Evolutionary conservation across 345 rosid genomes (phyloP).

Genomic region (Euphorbia pulcherrima): DNA sequence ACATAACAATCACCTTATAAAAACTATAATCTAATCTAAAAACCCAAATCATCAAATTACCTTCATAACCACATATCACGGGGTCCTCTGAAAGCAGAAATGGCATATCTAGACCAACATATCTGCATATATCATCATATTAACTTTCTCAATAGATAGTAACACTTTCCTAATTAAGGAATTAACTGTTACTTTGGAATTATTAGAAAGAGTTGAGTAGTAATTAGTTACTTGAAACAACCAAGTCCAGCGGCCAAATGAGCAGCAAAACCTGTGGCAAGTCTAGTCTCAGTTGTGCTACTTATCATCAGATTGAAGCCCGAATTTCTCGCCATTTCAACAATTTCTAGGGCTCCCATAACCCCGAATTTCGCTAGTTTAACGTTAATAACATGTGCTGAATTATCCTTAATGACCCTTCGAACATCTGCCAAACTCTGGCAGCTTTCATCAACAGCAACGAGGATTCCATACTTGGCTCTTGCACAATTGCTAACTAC

Average conservation of each 20-base stretch:
- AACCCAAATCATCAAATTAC: too few species aligned
- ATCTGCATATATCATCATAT: constrained; percentile 40
- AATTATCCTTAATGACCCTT: constrained; percentile 52
- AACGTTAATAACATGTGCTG: constrained; percentile 69
- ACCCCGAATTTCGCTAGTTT: constrained; percentile 88
- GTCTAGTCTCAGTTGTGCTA: constrained; percentile 87
- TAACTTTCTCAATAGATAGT: neutral
- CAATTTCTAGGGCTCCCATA: constrained; percentile 65
- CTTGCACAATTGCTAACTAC: constrained; percentile 61
- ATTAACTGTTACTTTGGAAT: too few species aligned
- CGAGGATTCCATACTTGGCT: constrained; percentile 60
- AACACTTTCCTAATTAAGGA: too few species aligned
- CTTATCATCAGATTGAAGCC: constrained; percentile 77
- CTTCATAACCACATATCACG: constrained; percentile 76
- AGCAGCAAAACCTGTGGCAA: constrained; percentile 91
- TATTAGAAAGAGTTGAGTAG: neutral
- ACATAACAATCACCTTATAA: too few species aligned
- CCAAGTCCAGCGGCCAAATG: constrained; percentile 94
- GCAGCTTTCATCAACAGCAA: constrained; percentile 95
- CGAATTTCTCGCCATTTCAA: constrained; percentile 59
- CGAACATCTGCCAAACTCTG: constrained; percentile 57
- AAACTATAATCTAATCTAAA: too few species aligned
- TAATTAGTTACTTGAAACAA: constrained; percentile 57
- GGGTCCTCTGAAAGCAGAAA: constrained; percentile 87
- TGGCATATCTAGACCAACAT: constrained; percentile 85